phyloP scores from a whole-genome alignment of 2,329 filamentous ascomycete genomes.

The Biscogniauxia mediterranea region DNA sequence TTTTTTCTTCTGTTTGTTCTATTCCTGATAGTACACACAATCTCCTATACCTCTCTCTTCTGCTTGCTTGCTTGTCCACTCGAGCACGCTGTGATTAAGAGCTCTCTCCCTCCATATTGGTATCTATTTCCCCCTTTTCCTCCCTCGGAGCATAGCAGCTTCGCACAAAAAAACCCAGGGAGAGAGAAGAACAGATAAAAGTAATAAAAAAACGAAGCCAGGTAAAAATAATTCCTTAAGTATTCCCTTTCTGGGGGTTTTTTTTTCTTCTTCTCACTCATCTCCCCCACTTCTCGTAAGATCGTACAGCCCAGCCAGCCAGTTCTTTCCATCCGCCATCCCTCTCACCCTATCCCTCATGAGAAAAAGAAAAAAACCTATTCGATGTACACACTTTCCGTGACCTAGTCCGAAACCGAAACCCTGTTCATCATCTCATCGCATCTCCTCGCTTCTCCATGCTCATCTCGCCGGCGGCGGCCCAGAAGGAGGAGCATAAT shows the following conservation, averaged over 20 bases:
- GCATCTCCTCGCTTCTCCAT: not conserved
- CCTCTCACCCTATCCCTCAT: not conserved
- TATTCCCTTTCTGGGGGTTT: too few species aligned
- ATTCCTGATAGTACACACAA: slow-evolving; percentile 33
- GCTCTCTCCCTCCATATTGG: too few species aligned
- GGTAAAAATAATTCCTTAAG: not conserved
- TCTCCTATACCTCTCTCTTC: not conserved
- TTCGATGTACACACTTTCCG: not conserved
- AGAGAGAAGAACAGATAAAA: too few species aligned
- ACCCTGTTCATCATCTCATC: not conserved
- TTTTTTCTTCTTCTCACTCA: too few species aligned
- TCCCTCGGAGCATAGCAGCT: too few species aligned
- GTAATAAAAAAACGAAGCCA: not conserved
- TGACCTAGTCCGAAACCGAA: not conserved
- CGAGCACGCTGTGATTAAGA: too few species aligned
- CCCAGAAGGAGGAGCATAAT: slow-evolving; percentile 47
- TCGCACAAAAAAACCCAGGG: not conserved
- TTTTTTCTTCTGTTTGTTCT: slow-evolving; percentile 13
- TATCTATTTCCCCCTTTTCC: too few species aligned
- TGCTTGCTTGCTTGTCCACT: too few species aligned
- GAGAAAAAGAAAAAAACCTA: not conserved
- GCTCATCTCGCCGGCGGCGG: slow-evolving; percentile 41
- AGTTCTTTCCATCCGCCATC: too few species aligned
- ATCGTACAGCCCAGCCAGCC: too few species aligned
- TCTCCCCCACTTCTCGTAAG: not conserved